Conservation (phyloP, 73 alveolate species). For the Paramecium sexaurelia region DNA sequence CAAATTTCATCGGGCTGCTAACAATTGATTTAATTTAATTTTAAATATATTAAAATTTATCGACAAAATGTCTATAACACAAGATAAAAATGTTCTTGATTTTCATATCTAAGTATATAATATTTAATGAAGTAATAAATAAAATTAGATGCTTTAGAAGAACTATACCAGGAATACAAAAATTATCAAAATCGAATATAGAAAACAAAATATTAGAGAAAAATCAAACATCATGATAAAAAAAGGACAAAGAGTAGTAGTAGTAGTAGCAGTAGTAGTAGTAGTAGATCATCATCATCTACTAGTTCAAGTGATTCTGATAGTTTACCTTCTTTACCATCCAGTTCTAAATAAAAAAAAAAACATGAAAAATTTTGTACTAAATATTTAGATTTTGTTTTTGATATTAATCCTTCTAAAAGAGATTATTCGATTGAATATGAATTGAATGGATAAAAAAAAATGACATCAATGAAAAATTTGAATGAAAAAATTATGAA, state of each 20-base stretch:
- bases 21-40: constrained; percentile 29
- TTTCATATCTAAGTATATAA: not conserved
- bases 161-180: not conserved
- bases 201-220: not conserved
- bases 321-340: not conserved
- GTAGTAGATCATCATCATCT: not conserved
- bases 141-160: constrained; percentile 25
- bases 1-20: constrained; percentile 57
- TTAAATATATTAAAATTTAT: not conserved
- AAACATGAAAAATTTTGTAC: not conserved
- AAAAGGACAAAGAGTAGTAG: not conserved
- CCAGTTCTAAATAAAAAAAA: not conserved
- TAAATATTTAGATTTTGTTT: not conserved
- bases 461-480: not conserved
- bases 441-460: not conserved
- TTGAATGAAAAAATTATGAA: not conserved
- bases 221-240: not conserved
- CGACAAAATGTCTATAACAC: not conserved
- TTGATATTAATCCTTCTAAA: not conserved
- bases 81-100: not conserved
- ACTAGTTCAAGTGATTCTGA: not conserved
- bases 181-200: not conserved
- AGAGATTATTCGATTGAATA: constrained; percentile 7
- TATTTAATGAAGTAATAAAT: constrained; percentile 30
- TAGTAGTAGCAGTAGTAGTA: not conserved